Evolutionary conservation across 2,329 filamentous ascomycete species (phyloP).

Genomic region (Hortaea sp.): DNA sequence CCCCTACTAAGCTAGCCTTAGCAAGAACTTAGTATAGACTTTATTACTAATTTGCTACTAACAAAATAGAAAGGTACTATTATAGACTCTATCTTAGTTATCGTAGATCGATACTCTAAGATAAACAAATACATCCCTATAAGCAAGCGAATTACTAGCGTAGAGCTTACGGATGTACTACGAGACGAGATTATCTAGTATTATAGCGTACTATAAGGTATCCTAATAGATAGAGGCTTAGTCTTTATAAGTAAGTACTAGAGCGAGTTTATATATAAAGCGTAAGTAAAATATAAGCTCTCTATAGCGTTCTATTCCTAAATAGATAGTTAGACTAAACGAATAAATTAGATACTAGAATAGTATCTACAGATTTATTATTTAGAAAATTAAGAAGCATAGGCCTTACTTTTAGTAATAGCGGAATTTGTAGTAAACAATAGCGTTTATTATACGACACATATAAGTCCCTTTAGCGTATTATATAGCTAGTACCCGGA

Average conservation of each 20-base stretch:
- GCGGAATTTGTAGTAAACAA: neutral
- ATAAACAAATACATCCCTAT: neutral
- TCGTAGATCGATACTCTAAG: neutral
- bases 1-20: too few relatives aligned
- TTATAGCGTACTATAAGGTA: neutral
- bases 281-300: neutral
- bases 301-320: neutral
- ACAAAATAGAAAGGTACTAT: too few relatives aligned
- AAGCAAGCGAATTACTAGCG: neutral
- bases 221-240: neutral
- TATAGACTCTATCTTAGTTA: too few relatives aligned
- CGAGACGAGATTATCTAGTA: neutral
- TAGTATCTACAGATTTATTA: neutral
- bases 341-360: neutral
- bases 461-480: neutral
- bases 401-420: neutral
- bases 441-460: neutral
- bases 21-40: too few relatives aligned
- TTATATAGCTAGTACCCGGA: neutral
- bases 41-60: too few relatives aligned
- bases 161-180: neutral
- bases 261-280: neutral
- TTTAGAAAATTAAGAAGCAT: neutral
- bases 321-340: neutral
- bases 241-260: neutral